Base-by-base conservation (phyloP, 768 basidiomycete species). In the Amanita brunnescens region DNA sequence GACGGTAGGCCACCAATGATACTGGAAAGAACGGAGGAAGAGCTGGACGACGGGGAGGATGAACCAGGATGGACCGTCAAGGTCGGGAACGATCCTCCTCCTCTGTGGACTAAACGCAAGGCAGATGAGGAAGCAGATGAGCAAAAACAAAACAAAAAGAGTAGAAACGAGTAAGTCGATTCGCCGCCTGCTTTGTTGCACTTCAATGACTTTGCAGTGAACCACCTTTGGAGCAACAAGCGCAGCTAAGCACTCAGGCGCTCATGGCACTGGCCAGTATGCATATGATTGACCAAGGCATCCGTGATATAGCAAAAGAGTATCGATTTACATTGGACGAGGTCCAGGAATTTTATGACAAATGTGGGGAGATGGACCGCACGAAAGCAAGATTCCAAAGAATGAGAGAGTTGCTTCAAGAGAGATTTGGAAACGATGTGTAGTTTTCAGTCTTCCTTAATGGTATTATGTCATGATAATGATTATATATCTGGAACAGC, bases 291-390 rank as follows among this genome's bases (percentile, higher is more conserved):
- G 85, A 88, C 56, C 78, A 79, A 58, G 74, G 70, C 9, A 75
- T 91, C 34, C 64, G 66, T 26, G 78, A 82, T 26, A 88, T 91
- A 57, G 86, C 87, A 6, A 69, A 64, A 32, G 79, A 86, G 33
- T 85, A 71, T 58, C 73, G 81, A 45, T 91, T 91, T 62, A 85
- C 85, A 1, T 62, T 79, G 1, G 81, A 83, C 55, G 88, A 91
- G 64, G 87, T 91, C 12, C 77, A 83, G 59, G 85, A 84, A 59
- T 87, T 79, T 61, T 88, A 88, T 54, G 83, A 87, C 59, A 78
- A 74, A 54, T 83, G 76, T 52, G 82, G 83, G 12, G 85, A 88
- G 57, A 79, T 87, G 75, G 75, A 72, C 32, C 74, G 75, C 43
- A 88, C 88, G 8, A 74, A 77, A 55, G 64, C 55, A 20, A 75